Conservation (phyloP, 192 early-diverging fungal species). For the Podila verticillata region DNA sequence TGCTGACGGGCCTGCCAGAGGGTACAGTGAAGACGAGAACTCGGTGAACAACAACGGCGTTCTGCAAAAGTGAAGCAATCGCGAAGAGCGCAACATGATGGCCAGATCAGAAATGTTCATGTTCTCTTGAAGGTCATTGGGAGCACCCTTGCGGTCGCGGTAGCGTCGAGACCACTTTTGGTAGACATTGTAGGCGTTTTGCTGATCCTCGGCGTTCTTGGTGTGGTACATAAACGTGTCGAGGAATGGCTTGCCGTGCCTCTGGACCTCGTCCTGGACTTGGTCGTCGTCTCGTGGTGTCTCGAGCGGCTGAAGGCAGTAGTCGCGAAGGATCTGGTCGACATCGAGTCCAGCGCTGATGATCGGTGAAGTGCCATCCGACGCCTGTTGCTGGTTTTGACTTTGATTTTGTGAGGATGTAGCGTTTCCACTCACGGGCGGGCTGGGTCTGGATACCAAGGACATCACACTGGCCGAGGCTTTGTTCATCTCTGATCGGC, state of each 20-base stretch:
- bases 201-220: slow-evolving; percentile 59
- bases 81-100: slow-evolving; percentile 61
- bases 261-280: slow-evolving; percentile 55
- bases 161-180: slow-evolving; percentile 65
- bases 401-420: neutral
- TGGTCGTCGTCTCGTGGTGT: slow-evolving; percentile 26
- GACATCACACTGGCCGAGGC: slow-evolving; percentile 13
- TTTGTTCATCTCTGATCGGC: slow-evolving; percentile 19
- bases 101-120: slow-evolving; percentile 60
- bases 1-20: neutral
- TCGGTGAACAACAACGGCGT: slow-evolving; percentile 63
- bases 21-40: slow-evolving; percentile 33
- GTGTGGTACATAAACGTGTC: slow-evolving; percentile 57
- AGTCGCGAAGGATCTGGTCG: slow-evolving; percentile 43
- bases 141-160: slow-evolving; percentile 41
- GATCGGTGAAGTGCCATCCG: slow-evolving; percentile 16
- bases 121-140: slow-evolving; percentile 47
- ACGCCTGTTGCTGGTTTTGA: neutral
- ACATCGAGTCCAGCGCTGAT: slow-evolving; percentile 37
- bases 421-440: slow-evolving; percentile 1
- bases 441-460: slow-evolving; percentile 16
- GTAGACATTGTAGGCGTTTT: slow-evolving; percentile 65
- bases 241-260: slow-evolving; percentile 65
- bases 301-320: slow-evolving; percentile 36
- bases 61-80: slow-evolving; percentile 68